phyloP scores from a whole-genome alignment of 148 eudicot genomes.

The Vaccinium myrtillus region DNA sequence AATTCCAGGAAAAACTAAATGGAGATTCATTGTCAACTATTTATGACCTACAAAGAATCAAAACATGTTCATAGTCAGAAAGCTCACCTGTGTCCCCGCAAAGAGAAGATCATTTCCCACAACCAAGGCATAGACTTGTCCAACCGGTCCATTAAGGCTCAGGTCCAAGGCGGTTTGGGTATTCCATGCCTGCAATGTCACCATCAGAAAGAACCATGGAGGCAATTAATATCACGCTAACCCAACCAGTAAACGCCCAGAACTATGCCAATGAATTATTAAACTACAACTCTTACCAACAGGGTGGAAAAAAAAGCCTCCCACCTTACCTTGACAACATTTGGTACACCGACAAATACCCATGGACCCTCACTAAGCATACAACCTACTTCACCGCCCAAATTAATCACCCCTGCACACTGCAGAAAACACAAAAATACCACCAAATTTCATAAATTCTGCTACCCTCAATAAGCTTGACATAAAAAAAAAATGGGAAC shows the following conservation, averaged over 20 bases:
- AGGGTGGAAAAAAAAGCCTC: slow-evolving; percentile 14
- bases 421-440: slow-evolving; percentile 27
- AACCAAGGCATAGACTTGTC: slow-evolving; percentile 87
- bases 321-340: slow-evolving; percentile 82
- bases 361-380: slow-evolving; percentile 98
- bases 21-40: neutral
- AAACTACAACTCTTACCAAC: neutral
- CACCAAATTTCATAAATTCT: slow-evolving; percentile 3
- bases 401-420: slow-evolving; percentile 59
- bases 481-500: neutral
- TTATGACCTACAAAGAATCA: neutral
- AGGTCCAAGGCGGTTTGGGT: slow-evolving; percentile 64
- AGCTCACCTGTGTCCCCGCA: slow-evolving; percentile 79
- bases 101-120: slow-evolving; percentile 88
- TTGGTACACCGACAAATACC: slow-evolving; percentile 86
- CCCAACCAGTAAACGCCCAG: neutral
- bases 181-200: slow-evolving; percentile 76
- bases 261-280: neutral
- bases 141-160: slow-evolving; percentile 83
- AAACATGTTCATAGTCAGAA: neutral
- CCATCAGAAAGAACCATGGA: slow-evolving; percentile 8
- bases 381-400: slow-evolving; percentile 87
- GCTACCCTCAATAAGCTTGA: neutral
- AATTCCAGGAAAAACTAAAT: neutral
- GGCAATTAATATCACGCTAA: neutral